phyloP scores from a whole-genome alignment of 495 filamentous ascomycete species.

The Hyphodiscus hymeniophilus region DNA sequence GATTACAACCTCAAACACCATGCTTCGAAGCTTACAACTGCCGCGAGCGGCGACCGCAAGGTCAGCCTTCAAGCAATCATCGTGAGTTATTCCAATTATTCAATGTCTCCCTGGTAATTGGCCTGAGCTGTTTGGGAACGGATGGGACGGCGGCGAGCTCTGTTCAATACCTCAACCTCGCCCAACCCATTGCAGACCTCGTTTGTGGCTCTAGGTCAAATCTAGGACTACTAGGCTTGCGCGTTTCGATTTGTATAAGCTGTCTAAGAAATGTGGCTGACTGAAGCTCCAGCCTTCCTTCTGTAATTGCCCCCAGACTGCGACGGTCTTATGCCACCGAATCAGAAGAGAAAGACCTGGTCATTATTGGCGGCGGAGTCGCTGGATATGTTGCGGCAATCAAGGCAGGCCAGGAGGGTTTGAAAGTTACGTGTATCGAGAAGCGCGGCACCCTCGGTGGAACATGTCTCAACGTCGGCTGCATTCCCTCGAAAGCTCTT shows the following conservation, averaged over 20 bases:
- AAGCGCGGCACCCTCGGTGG: constrained; percentile 93
- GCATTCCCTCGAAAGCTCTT: constrained; percentile 97
- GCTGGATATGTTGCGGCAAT: constrained; percentile 98
- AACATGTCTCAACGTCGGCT: constrained; percentile 98
- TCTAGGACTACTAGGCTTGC: no score
- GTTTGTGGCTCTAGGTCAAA: no score
- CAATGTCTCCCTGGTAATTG: constrained; percentile 12
- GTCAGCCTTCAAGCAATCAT: constrained; percentile 50
- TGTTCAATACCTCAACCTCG: no score
- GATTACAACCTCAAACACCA: constrained; percentile 24
- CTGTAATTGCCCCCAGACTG: constrained; percentile 50
- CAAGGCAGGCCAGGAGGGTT: constrained; percentile 94
- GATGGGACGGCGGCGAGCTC: no score
- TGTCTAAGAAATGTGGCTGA: constrained; percentile 16
- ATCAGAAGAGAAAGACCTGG: constrained; percentile 84
- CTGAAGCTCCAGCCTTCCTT: constrained; percentile 38
- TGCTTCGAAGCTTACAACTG: constrained; percentile 66
- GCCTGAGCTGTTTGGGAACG: no score
- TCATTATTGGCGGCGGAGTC: constrained; percentile 96
- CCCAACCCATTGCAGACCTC: no score
- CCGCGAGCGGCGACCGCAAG: constrained; percentile 55
- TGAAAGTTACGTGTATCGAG: constrained; percentile 98
- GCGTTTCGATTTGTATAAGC: no score
- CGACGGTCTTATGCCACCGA: constrained; percentile 72
- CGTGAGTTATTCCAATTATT: constrained; percentile 32